phyloP scores from a whole-genome alignment of 768 basidiomycete genomes.

The Mycena galericulata region DNA sequence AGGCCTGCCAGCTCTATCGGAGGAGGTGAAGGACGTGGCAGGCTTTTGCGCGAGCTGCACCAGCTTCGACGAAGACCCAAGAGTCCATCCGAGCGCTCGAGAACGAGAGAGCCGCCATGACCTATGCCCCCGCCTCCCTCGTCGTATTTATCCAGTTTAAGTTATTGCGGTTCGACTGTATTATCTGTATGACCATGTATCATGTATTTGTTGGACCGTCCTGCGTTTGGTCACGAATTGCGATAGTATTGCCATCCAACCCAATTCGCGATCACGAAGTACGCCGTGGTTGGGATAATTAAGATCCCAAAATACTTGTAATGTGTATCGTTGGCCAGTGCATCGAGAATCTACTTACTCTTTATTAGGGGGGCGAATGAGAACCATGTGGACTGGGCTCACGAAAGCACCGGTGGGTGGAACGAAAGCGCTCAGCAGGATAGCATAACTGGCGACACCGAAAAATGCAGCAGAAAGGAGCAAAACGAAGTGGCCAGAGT shows the following conservation, averaged over 20 bases:
- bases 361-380: neutral
- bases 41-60: constrained; percentile 68
- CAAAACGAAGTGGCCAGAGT: constrained; percentile 61
- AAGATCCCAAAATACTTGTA: constrained; percentile 91
- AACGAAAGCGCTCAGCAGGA: constrained; percentile 74
- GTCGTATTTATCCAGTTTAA: constrained; percentile 38
- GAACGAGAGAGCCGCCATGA: constrained; percentile 52
- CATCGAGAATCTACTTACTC: constrained; percentile 72
- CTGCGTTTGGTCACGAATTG: constrained; percentile 70
- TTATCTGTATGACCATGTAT: constrained; percentile 16
- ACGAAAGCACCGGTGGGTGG: constrained; percentile 66
- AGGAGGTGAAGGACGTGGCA: constrained; percentile 51
- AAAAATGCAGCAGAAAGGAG: constrained; percentile 64
- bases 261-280: constrained; percentile 98
- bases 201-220: neutral
- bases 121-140: neutral
- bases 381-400: constrained; percentile 35
- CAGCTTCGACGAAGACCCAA: constrained; percentile 61
- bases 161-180: constrained; percentile 25
- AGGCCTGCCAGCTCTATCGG: constrained; percentile 44
- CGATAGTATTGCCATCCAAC: constrained; percentile 98
- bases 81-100: constrained; percentile 57
- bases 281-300: constrained; percentile 83
- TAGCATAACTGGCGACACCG: constrained; percentile 68
- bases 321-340: constrained; percentile 78